Evolutionary conservation across 257 asterid species (phyloP), one percentile per base, ranked within the genome.

Genomic region (Fraxinus americana): DNA sequence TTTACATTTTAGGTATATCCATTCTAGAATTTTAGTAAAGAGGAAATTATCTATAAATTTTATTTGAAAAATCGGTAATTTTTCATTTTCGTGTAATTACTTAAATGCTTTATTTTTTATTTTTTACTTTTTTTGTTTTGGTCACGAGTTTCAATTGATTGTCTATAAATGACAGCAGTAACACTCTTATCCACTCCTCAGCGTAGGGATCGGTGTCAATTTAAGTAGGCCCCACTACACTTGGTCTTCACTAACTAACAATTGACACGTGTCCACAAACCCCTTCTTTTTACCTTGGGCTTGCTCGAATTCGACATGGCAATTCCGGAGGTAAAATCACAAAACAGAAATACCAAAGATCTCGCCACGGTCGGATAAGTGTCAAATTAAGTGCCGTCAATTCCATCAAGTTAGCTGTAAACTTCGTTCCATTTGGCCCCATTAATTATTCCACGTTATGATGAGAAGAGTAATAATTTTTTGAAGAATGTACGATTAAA

Each of bases 401-500:
- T 77, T 54, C n/a, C 23, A 65, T 67, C 69, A 17, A 61, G 54
- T 70, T 81, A 79, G 91, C 85, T 85, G 88, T 77, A 83, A 71
- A 21, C 59, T 75, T 84, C 83, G 85, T 2, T 2, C 34, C 3
- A 2, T 30, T 30, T 30, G 3, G 4, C 34, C 34, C 34, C 3
- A 30, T 30, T 30, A 30, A 0, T 29, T 29, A 29, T 30, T 30
- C 1, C 34, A 2, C 34, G 3, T 30, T 30, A 1, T 30, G 1
- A 30, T 30, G 0, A 1, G 3, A 30, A 30, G 2, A 30, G 2
- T 30, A 30, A 30, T 30, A 30, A 30, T 1, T 30, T 30, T 30
- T 30, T 30, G 3, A 2, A 30, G 2, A 30, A 30, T 30, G 3
- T 30, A 30, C 3, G 2, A 30, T 30, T 30, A 30, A 30, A 30